Evolutionary conservation across 1,284 basidiomycete species (phyloP).

Genomic region (Wallemia hederae): DNA sequence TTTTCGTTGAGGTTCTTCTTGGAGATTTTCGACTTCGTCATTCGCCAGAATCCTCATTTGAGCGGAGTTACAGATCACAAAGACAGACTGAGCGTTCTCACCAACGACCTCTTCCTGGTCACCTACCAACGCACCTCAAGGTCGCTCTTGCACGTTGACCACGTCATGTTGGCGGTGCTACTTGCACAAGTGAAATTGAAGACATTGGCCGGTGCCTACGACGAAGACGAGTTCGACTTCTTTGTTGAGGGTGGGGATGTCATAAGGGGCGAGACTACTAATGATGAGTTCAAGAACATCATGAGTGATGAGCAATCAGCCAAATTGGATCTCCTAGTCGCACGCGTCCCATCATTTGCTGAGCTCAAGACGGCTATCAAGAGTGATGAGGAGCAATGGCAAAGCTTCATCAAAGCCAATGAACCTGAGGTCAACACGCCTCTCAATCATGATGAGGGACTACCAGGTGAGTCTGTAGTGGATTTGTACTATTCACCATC

Average conservation of each 20-base stretch:
- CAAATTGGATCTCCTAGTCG: slow-evolving; percentile 6
- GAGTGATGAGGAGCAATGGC: slow-evolving; percentile 41
- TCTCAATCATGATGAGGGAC: slow-evolving; percentile 6
- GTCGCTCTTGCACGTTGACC: slow-evolving; percentile 67
- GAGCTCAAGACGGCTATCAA: slow-evolving; percentile 38
- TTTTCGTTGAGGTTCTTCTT: slow-evolving; percentile 95
- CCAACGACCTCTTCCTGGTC: slow-evolving; percentile 68
- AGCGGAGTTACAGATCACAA: slow-evolving; percentile 43
- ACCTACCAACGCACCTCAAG: slow-evolving; percentile 73
- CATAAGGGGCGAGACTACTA: slow-evolving; percentile 15
- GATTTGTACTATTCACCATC: too few species aligned
- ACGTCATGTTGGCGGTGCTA: slow-evolving; percentile 66
- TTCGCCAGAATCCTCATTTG: slow-evolving; percentile 71
- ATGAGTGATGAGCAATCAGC: neutral
- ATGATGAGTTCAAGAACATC: neutral
- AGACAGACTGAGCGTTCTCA: slow-evolving; percentile 48
- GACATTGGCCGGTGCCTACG: slow-evolving; percentile 31
- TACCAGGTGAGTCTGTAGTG: neutral
- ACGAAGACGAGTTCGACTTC: slow-evolving; percentile 62
- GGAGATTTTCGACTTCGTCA: slow-evolving; percentile 85
- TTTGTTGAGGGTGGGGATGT: slow-evolving; percentile 60
- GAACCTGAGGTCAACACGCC: slow-evolving; percentile 46
- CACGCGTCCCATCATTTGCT: slow-evolving; percentile 43
- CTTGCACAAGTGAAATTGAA: slow-evolving; percentile 71
- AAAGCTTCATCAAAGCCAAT: slow-evolving; percentile 34